Evolutionary conservation across 2,329 filamentous ascomycete genomes (phyloP).

Genomic region (Hirsutella minnesotensis): DNA sequence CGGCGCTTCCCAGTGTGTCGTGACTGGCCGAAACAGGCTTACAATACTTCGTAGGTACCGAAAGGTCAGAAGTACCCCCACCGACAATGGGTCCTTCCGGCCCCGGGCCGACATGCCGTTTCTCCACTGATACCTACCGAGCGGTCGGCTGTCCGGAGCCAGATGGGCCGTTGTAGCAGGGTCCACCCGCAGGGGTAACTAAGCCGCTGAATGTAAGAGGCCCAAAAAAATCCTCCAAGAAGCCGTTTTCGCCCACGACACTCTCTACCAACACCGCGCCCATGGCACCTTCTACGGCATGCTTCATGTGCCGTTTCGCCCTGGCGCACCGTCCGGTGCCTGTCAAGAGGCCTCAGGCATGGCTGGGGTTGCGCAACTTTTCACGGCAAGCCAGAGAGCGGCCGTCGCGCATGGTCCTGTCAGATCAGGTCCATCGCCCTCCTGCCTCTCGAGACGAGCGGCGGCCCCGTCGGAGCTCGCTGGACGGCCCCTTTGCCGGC

Average conservation of each 20-base stretch:
- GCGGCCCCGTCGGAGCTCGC: constrained; percentile 23
- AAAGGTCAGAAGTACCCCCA: too few relatives aligned
- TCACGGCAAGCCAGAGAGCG: constrained; percentile 22
- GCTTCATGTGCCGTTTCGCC: constrained; percentile 8
- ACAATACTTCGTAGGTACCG: too few relatives aligned
- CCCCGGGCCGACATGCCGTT: not conserved
- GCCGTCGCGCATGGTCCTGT: constrained; percentile 47
- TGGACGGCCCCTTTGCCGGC: constrained; percentile 38
- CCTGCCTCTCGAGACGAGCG: constrained; percentile 21
- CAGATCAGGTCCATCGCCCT: constrained; percentile 35
- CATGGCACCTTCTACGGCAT: constrained; percentile 8
- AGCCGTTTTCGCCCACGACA: not conserved
- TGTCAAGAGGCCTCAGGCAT: constrained; percentile 16
- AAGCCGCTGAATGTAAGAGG: not conserved
- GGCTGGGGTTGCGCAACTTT: constrained; percentile 21
- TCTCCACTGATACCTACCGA: not conserved
- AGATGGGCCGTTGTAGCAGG: not conserved
- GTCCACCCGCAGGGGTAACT: not conserved
- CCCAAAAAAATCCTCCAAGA: not conserved
- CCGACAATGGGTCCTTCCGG: too few relatives aligned
- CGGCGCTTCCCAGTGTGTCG: too few relatives aligned
- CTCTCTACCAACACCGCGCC: constrained; percentile 1
- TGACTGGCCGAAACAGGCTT: too few relatives aligned
- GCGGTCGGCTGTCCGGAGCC: not conserved
- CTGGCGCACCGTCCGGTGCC: constrained; percentile 5